These are phyloP conservation scores for Aspergillus asperescens DNA, from an alignment of 495 filamentous ascomycete genomes.

Conservation along the genomic window DNA sequence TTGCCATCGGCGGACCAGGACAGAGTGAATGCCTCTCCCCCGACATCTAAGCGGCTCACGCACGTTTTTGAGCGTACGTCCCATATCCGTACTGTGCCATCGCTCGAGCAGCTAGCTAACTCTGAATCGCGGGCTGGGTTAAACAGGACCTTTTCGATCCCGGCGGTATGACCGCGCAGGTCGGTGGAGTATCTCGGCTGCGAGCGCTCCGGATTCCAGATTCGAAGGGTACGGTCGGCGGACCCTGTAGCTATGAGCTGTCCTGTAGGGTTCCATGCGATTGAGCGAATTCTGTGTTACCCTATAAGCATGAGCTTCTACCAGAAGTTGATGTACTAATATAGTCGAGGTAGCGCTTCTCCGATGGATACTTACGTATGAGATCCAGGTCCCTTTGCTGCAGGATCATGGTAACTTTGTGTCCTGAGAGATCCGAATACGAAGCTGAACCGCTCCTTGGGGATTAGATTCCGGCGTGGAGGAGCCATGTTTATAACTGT, in stretches of 20 bases:
- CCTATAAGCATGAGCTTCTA: slow-evolving; percentile 15
- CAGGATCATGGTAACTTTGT: slow-evolving; percentile 58
- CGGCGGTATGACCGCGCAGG: slow-evolving; percentile 69
- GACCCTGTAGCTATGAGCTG: slow-evolving; percentile 83
- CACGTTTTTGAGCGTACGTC: slow-evolving; percentile 80
- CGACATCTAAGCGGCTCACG: slow-evolving; percentile 73
- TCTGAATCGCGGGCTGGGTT: slow-evolving; percentile 85
- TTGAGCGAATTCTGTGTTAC: slow-evolving; percentile 53
- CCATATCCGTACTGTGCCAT: slow-evolving; percentile 88
- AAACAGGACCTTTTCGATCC: slow-evolving; percentile 83
- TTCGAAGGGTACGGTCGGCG: slow-evolving; percentile 72
- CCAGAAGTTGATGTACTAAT: background rate
- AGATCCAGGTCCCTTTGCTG: slow-evolving; percentile 44
- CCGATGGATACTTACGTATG: slow-evolving; percentile 43
- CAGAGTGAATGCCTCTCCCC: slow-evolving; percentile 75
- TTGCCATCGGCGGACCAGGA: slow-evolving; percentile 86
- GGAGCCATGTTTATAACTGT: slow-evolving; percentile 45
- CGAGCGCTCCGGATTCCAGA: slow-evolving; percentile 87
- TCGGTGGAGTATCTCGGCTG: slow-evolving; percentile 79
- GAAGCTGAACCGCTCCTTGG: slow-evolving; percentile 58
- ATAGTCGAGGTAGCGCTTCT: background rate
- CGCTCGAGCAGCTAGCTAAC: slow-evolving; percentile 75
- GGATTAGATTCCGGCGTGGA: slow-evolving; percentile 48
- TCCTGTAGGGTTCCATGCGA: slow-evolving; percentile 88
- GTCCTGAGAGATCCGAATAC: slow-evolving; percentile 54